Base-by-base conservation (phyloP, 768 basidiomycete genomes). In the Gymnopilus junonius region DNA sequence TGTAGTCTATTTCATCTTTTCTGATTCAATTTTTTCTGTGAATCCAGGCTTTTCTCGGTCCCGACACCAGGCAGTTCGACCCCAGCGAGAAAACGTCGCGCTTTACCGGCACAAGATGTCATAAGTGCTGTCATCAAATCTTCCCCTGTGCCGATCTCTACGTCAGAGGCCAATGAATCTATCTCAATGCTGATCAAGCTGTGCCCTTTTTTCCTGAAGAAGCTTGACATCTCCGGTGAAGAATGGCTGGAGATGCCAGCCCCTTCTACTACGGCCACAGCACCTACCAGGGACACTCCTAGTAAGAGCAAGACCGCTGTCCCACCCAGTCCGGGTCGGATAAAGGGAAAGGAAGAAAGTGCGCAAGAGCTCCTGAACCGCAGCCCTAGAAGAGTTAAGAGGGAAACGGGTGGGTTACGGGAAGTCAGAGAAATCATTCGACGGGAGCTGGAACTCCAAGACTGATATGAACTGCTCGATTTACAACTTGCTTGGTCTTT, bases 371-470 rank as follows among this genome's bases (percentile, higher is more conserved):
- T 93, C 20, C 74, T 87, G 15, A 86, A 81, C 27, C 81, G 92
- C 50, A 94, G 92, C 73, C 93, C 93, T 7, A 85, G 84, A 59
- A 79, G 85, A 63, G 87, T 94, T 35, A 90, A 87, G 70, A 82
- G 80, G 27, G 91, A 93, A 69, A 83, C 78, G 5, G 90, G 92
- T 32, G 91, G 92, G 0, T 79, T 94, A 67, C 82, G 93, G 39
- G 85, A 91, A 72, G 92, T 94, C 32, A 79, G 92, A 61, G 93
- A 94, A 75, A 88, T 92, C 69, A 91, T 94, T 70, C 83, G 91
- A 68, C 80, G 83, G 65, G 93, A 94, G 77, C 77, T 94, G 68
- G 92, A 93, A 75, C 73, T 88, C 65, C 80, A 87, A 56, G 91
- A 92, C 70, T 85, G 71, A 80, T 66, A 59, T 69, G 58, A 65